phyloP scores from a whole-genome alignment of 1,284 basidiomycete species.

The Mycena citricolor region DNA sequence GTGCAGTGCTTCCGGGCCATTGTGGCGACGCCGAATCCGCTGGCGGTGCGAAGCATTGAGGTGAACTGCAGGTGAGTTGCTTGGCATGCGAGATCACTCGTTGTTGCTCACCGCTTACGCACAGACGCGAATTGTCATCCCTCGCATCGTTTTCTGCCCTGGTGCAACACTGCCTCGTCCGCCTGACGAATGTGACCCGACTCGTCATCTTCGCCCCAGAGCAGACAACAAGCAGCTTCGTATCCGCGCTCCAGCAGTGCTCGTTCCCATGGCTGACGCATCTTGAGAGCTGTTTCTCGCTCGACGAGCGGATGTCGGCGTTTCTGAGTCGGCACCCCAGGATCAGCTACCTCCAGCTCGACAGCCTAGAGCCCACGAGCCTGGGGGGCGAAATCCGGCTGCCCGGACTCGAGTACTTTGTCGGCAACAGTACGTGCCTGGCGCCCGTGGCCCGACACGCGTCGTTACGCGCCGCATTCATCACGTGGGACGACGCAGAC shows the following conservation, averaged over 20 bases:
- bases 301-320: conserved; percentile 28
- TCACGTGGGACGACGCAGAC: conserved; percentile 34
- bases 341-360: conserved; percentile 35
- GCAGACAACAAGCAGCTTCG: conserved; percentile 28
- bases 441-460: conserved; percentile 27
- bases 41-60: conserved; percentile 29
- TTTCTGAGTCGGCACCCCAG: conserved; percentile 36
- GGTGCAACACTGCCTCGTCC: conserved; percentile 28
- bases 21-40: conserved; percentile 23
- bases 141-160: conserved; percentile 32
- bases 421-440: conserved; percentile 33
- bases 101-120: too few species aligned
- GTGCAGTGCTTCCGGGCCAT: conserved; percentile 34
- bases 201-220: conserved; percentile 33
- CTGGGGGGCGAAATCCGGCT: conserved; percentile 21
- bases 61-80: conserved; percentile 34
- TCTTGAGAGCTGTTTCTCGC: conserved; percentile 34
- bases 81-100: too few species aligned
- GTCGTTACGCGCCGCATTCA: conserved; percentile 33
- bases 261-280: conserved; percentile 30
- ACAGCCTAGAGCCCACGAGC: too few species aligned
- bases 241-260: conserved; percentile 25
- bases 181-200: conserved; percentile 28
- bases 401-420: conserved; percentile 35
- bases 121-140: too few species aligned